Evolutionary conservation across 495 filamentous ascomycete genomes (phyloP), one percentile per base, ranked within the genome.

Genomic region (Annulohypoxylon stygium): DNA sequence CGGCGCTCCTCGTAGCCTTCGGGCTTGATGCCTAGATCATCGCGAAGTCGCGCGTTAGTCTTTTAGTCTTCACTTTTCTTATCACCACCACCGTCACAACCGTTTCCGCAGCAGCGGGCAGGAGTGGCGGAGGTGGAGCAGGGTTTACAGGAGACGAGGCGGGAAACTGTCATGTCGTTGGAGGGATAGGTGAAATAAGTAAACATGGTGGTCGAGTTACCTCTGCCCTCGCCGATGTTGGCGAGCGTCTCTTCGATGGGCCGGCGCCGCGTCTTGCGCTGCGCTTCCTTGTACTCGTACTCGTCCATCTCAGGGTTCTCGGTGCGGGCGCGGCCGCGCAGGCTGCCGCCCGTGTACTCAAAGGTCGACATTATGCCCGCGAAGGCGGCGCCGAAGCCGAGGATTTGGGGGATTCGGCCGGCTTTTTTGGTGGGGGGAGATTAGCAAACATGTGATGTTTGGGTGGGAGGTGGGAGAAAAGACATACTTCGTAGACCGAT

Each of bases 1-100:
- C 97, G 89, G 80, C 97, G 86, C 85, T 98, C 94, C 70, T 91
- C 91, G 69, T 97, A 99, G 26, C 93, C 93, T 12, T 92, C 91
- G 33, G 86, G 93, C 68, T 91, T 87, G 67, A 99, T 93, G 25
- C 93, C 95, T 97, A 61, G 63, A 10, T 41, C 14, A 0, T 30
- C 26, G 65, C 85, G 30, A 30, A 33, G 12, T 71, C 41, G 10
- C 50, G 61, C 36, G 47, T 76, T 68, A 58, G 65, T 26, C 16
- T 26, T 34, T 26, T 34, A 51, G 0, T 39, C 36, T n/a, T 57
- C 12, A 43, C 14, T 39, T 43, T 10, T 9, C 41, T 45, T 16
- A 7, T 36, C 53, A 57, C 23, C 14, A 7, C 43, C 30, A 6
- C 4, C 12, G 26, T 23, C 20, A 23, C 20, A 23, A 23, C 20